These are phyloP conservation scores for Saxispiralis lemnorum DNA, from an alignment of 495 filamentous ascomycete genomes.

Conservation along the genomic window DNA sequence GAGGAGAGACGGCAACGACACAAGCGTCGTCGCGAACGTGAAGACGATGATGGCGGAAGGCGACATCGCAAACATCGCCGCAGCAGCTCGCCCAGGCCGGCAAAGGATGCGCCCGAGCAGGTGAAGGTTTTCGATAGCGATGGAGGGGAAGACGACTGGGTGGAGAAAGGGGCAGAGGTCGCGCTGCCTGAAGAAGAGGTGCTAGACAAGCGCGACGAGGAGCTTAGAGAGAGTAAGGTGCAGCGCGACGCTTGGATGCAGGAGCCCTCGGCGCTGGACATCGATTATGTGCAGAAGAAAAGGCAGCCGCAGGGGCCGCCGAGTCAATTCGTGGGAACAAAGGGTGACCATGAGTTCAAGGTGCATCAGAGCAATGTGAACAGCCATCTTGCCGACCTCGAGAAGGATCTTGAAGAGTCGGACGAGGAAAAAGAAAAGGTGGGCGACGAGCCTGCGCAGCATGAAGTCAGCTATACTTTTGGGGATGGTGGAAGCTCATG, in stretches of 20 bases:
- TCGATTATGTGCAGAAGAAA: constrained; percentile 65
- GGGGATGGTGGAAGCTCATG: constrained; percentile 80
- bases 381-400: constrained; percentile 44
- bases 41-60: constrained; percentile 18
- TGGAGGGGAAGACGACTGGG: constrained; percentile 20
- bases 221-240: constrained; percentile 17
- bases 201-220: constrained; percentile 17
- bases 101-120: constrained; percentile 1
- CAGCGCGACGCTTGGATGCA: constrained; percentile 90
- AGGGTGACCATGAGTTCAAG: constrained; percentile 53
- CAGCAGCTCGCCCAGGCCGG: constrained; percentile 9
- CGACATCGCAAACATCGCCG: constrained; percentile 12
- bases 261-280: constrained; percentile 57
- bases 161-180: constrained; percentile 17
- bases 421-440: constrained; percentile 17
- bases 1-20: constrained; percentile 32
- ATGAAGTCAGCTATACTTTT: constrained; percentile 67
- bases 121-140: constrained; percentile 15
- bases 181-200: constrained; percentile 26
- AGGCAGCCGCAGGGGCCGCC: constrained; percentile 31
- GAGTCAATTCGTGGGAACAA: constrained; percentile 26
- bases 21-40: constrained; percentile 34
- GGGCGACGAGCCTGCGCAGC: constrained; percentile 35
- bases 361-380: constrained; percentile 75
- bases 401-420: constrained; percentile 14